Base-by-base conservation (phyloP, 2,329 filamentous ascomycete genomes). In the Trichoderma lentiforme region DNA sequence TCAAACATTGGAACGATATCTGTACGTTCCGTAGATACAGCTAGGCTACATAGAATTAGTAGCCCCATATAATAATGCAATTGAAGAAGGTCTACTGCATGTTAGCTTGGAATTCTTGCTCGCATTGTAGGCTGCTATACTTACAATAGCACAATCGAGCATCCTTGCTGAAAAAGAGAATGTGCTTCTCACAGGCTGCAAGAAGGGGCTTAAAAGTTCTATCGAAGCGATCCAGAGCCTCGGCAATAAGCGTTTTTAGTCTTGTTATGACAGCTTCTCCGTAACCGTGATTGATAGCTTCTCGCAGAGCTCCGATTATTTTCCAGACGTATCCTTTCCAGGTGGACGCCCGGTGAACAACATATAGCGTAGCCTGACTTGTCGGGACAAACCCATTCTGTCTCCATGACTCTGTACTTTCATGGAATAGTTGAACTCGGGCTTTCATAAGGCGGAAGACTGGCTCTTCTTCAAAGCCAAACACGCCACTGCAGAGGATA, bases 271-370 rank as follows among this genome's bases (percentile, higher is more conserved):
- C 12, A 1, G 15, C 21, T 3, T 67, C 64, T 9, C 26, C 64
- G 5, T 67, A 67, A 4, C 64, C 64, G 21, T 67, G 32, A 9
- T 67, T 67, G 6, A 67, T 67, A 12, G 64, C 51, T n/a, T 67
- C 64, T 58, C 64, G 53, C 9, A 67, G 32, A 12, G 51, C 64
- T 6, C 64, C 64, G 6, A 67, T 67, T 14, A 67, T 30, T 18
- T 67, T 67, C 64, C 64, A 67, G 6, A 39, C 21, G 34, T 67
- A 67, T 39, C 51, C 64, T 57, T 67, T 67, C 64, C 64, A 67
- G 1, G 64, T 67, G 7, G 64, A 67, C 21, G 64, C 64, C 26
- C 64, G 51, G 34, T 67, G 64, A 30, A 67, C 51, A 30, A 58
- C 24, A 39, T 57, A 32, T 12, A 67, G 24, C 6, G 64, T 58